phyloP scores from a whole-genome alignment of 2,329 filamentous ascomycete genomes.

The Colletotrichum musicola region DNA sequence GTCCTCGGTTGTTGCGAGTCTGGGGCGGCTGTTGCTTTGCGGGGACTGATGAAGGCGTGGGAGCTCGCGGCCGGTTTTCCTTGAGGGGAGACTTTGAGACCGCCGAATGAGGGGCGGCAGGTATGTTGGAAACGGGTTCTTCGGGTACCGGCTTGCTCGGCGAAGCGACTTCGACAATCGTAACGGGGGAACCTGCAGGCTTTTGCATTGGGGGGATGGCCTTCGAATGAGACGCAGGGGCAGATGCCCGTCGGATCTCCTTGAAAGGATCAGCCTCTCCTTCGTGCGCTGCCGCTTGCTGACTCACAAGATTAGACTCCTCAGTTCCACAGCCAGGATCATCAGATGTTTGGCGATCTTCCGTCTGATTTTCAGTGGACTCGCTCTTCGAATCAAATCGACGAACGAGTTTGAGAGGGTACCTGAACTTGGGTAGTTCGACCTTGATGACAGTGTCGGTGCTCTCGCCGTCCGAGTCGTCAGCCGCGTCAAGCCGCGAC shows the following conservation, averaged over 20 bases:
- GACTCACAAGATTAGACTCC: conserved; percentile 3
- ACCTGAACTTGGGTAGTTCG: conserved; percentile 21
- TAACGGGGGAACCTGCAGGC: neutral
- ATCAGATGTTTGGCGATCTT: neutral
- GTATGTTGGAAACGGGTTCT: neutral
- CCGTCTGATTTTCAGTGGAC: conserved; percentile 10
- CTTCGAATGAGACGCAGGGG: conserved; percentile 16
- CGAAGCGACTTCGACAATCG: neutral
- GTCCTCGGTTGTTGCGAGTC: conserved; percentile 5
- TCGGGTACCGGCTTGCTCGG: neutral
- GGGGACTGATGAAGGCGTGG: neutral
- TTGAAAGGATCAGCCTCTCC: neutral
- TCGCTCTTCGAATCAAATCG: conserved; percentile 34
- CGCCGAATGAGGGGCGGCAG: neutral
- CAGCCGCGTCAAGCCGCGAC: neutral
- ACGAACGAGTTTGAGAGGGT: conserved; percentile 12
- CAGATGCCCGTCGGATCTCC: conserved; percentile 22
- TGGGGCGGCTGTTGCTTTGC: conserved; percentile 8
- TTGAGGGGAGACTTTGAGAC: neutral
- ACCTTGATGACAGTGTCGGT: conserved; percentile 30
- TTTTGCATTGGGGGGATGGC: neutral
- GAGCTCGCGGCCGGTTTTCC: neutral
- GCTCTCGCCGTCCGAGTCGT: conserved; percentile 17
- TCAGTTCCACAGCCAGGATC: conserved; percentile 2
- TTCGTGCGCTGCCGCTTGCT: neutral